Evolutionary conservation across 768 basidiomycete genomes (phyloP), one percentile per base, ranked within the genome.

Genomic region (Botryobasidium botryosum): DNA sequence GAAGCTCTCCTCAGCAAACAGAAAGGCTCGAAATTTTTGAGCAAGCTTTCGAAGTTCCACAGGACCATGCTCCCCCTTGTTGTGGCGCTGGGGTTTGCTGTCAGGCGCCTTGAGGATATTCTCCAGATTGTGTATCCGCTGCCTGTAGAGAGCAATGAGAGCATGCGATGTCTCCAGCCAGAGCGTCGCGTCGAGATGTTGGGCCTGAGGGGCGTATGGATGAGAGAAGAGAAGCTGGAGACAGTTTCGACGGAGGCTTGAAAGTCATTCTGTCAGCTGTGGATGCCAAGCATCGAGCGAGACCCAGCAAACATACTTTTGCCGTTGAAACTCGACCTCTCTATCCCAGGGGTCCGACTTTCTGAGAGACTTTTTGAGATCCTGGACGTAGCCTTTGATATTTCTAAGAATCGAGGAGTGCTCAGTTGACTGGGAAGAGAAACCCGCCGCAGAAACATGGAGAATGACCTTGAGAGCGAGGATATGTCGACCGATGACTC

Each of bases 131-230:
- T 6, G 61, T 54, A 91, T 72, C 38, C 68, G 74, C 50, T 79
- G 71, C 59, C 90, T 88, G 68, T 86, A 91, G 20, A 71, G 67
- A 13, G 79, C 65, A 51, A 92, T 92, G 62, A 87, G 74, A 31
- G 73, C 68, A 61, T 92, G 83, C 29, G 84, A 82, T 0, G 88
- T 91, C 57, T 86, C 80, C 75, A 88, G 84, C 87, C 88, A 92
- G 6, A 92, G 70, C 51, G 81, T 77, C 25, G 71, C 81, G 57
- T 88, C 82, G 33, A 73, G 74, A 62, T 85, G 80, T 56, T 77
- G 76, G 39, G 78, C 75, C 59, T 85, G 81, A 40, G 68, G 71
- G 35, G 79, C 68, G 53, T 70, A 73, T 2, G 82, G 78, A 55
- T 81, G 66, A 18, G 74, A 58, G 50, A 85, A 69, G 17, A 87